Base-by-base conservation (phyloP, 2,329 filamentous ascomycete genomes). In the Graphilbum fragrans region DNA sequence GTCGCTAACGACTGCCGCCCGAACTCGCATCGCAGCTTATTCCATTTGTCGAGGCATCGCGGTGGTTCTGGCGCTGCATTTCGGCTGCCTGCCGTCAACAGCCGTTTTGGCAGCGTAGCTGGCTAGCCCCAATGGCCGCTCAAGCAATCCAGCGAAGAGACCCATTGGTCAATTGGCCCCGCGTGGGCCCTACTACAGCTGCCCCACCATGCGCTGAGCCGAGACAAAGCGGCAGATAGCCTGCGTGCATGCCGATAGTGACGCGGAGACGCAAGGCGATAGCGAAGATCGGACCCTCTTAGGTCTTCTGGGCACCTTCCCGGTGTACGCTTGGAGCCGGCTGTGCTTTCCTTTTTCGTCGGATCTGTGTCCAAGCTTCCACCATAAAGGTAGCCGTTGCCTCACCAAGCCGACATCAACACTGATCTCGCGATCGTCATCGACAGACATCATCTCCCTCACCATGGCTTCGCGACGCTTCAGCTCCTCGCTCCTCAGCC, bases 391-490 rank as follows among this genome's bases (percentile, higher is more conserved):
- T n/a, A n/a, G n/a, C n/a, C n/a, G n/a, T n/a, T n/a, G n/a, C n/a
- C n/a, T n/a, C n/a, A n/a, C n/a, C n/a, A n/a, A n/a, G n/a, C n/a
- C n/a, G n/a, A n/a, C n/a, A n/a, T n/a, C n/a, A n/a, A n/a, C n/a
- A n/a, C n/a, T n/a, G n/a, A n/a, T n/a, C n/a, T n/a, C n/a, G n/a
- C n/a, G n/a, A n/a, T n/a, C n/a, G n/a, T n/a, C n/a, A n/a, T n/a
- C n/a, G n/a, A n/a, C n/a, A n/a, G n/a, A n/a, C n/a, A n/a, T 27
- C 12, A 6, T 22, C 27, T 33, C 18, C 20, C n/a, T 18, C 27
- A 25, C 40, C 36, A 51, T 50, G 48, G 49, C 48, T 19, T 49
- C 46, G 4, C 40, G 46, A 32, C 40, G 42, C 5, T 38, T 51
- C 31, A 44, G 42, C 44, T 37, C 35, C 18, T 40, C 39, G 27